phyloP scores from a whole-genome alignment of 2,329 filamentous ascomycete genomes.

The Neopestalotiopsis clavispora region DNA sequence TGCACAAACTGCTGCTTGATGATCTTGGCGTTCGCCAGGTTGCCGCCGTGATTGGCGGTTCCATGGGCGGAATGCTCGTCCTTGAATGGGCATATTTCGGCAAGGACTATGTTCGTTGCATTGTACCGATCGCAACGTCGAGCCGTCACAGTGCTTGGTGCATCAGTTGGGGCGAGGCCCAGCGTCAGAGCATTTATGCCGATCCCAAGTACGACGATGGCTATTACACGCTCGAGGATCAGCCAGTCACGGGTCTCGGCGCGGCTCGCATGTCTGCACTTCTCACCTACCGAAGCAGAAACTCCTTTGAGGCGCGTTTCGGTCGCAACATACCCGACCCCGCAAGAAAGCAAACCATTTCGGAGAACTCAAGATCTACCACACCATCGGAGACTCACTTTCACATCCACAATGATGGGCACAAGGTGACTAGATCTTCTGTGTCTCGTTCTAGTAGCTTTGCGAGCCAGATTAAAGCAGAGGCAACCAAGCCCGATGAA shows the following conservation, averaged over 20 bases:
- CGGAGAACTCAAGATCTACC: slow-evolving; percentile 63
- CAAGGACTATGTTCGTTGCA: slow-evolving; percentile 78
- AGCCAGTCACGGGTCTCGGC: slow-evolving; percentile 83
- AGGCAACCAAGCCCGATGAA: slow-evolving; percentile 25
- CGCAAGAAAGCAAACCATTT: slow-evolving; percentile 81
- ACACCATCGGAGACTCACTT: slow-evolving; percentile 76
- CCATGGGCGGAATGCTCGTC: slow-evolving; percentile 90
- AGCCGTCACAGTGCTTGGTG: slow-evolving; percentile 87
- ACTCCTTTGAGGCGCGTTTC: slow-evolving; percentile 96
- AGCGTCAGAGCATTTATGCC: slow-evolving; percentile 92
- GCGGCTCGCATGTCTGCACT: slow-evolving; percentile 97
- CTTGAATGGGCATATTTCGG: slow-evolving; percentile 92
- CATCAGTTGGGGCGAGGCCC: slow-evolving; percentile 89
- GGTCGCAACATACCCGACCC: slow-evolving; percentile 91
- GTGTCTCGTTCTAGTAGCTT: slow-evolving; percentile 54
- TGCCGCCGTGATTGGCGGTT: slow-evolving; percentile 80
- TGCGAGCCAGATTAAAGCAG: slow-evolving; percentile 35
- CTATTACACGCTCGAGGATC: slow-evolving; percentile 88
- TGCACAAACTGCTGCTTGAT: slow-evolving; percentile 81
- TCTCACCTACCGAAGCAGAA: slow-evolving; percentile 92
- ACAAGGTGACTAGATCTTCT: slow-evolving; percentile 62
- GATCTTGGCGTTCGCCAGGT: slow-evolving; percentile 80
- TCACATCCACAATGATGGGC: slow-evolving; percentile 83
- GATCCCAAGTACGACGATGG: slow-evolving; percentile 98
- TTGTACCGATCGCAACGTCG: slow-evolving; percentile 85